phyloP scores from a whole-genome alignment of 305 asterid genomes.

The Ruellia speciosa region DNA sequence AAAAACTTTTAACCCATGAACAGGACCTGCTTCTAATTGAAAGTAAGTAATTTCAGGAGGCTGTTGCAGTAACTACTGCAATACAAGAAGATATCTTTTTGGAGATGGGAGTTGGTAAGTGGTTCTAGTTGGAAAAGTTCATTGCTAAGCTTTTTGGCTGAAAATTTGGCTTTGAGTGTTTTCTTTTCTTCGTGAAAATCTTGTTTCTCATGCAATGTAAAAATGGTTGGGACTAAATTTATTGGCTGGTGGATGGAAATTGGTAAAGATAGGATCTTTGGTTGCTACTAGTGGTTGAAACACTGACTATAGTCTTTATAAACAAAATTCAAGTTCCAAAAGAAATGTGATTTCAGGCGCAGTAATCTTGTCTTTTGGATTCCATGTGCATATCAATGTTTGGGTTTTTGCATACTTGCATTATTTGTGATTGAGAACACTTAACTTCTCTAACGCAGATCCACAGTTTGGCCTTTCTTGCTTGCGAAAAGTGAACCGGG shows the following conservation, averaged over 20 bases:
- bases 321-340: background rate
- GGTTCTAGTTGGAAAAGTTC: slow-evolving; percentile 13
- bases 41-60: slow-evolving; percentile 41
- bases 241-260: background rate
- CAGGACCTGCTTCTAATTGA: slow-evolving; percentile 8
- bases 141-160: background rate
- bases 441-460: slow-evolving; percentile 39
- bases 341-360: background rate
- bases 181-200: background rate
- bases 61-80: slow-evolving; percentile 69
- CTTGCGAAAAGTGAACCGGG: slow-evolving; percentile 67
- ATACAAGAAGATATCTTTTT: slow-evolving; percentile 75
- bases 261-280: background rate
- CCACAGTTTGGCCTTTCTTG: slow-evolving; percentile 73
- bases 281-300: background rate
- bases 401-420: background rate
- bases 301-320: background rate
- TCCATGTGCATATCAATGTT: slow-evolving; percentile 11
- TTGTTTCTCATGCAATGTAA: background rate
- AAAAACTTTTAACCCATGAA: background rate
- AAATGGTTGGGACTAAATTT: background rate
- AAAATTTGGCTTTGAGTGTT: slow-evolving; percentile 10
- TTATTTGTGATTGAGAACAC: slow-evolving; percentile 4
- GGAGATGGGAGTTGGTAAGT: slow-evolving; percentile 85
- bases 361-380: background rate